Evolutionary conservation across 1,284 basidiomycete genomes (phyloP), one percentile per base, ranked within the genome.

Genomic region (Stereum hirsutum): DNA sequence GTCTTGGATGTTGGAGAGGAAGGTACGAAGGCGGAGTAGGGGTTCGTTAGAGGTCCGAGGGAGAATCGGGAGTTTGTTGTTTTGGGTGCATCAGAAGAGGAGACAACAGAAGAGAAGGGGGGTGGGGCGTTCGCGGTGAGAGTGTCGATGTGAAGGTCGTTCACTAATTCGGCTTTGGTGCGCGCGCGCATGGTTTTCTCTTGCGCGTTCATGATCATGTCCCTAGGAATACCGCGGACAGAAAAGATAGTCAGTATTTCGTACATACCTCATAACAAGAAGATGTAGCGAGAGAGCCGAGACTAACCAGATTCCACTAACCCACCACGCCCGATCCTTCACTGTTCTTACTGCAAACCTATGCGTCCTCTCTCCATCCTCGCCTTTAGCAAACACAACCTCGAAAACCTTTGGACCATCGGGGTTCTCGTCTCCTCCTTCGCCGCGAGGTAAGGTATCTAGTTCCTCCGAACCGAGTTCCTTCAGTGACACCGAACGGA

Each of bases 271-370:
- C n/a, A n/a, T n/a, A n/a, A n/a, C n/a, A n/a, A n/a, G n/a, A n/a
- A n/a, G n/a, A n/a, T n/a, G n/a, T n/a, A n/a, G n/a, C n/a, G n/a
- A n/a, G n/a, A n/a, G n/a, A n/a, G n/a, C 10, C 30, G 19, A 7
- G n/a, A 57, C 66, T 50, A 57, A 82, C 83, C 83, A 87, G 41
- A 86, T 75, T 4, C 74, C 70, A 52, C 74, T 79, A 42, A 87
- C 70, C 83, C 83, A 87, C 15, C 66, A 66, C 5, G 81, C 81
- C 41, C 83, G 64, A 44, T 81, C 78, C 46, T 70, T 68, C n/a
- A 75, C 69, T 27, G 76, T 75, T 6, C 59, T 55, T 1, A 72
- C 74, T 1, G 78, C 81, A 55, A 87, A 84, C 43, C 65, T 73
- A 54, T 83, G 78, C 42, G 61, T 63, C 2, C 58, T 58, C 26